A percentile compares a stretch with the other conserved stretches of the same genome.
These are phyloP conservation scores for Wickerhamiella cacticola DNA, from an alignment of 805 yeast genomes.

Conservation along the genomic window DNA sequence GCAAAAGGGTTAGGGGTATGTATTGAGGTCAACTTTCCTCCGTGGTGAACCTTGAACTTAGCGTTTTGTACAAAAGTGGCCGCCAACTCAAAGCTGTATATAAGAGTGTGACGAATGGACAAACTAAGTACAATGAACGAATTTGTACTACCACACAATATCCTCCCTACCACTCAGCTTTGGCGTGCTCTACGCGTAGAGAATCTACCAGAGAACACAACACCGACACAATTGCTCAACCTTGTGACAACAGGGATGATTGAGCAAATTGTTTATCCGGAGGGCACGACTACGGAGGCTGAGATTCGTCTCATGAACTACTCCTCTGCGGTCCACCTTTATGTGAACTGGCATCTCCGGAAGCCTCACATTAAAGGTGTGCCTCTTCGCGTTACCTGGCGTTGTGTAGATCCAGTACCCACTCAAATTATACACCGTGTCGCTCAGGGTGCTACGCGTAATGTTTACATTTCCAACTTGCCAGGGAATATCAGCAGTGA, in stretches of 20 bases:
- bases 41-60: neutral
- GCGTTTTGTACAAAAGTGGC: neutral
- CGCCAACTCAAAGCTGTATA: slow-evolving; percentile 1
- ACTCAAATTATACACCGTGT: slow-evolving; percentile 68
- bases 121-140: neutral
- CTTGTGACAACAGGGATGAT: slow-evolving; percentile 86
- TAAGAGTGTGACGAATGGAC: neutral
- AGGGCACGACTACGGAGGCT: slow-evolving; percentile 63
- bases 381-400: slow-evolving; percentile 89
- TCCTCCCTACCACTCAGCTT: slow-evolving; percentile 9
- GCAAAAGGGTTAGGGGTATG: neutral
- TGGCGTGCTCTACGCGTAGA: slow-evolving; percentile 80
- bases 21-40: slow-evolving; percentile 3
- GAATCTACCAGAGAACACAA: slow-evolving; percentile 68
- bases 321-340: slow-evolving; percentile 78
- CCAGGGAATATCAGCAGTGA: slow-evolving; percentile 54
- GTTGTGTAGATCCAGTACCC: slow-evolving; percentile 61
- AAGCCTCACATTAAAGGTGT: slow-evolving; percentile 67
- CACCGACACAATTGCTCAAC: slow-evolving; percentile 71
- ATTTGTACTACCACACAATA: slow-evolving; percentile 7
- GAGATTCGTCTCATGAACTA: slow-evolving; percentile 82
- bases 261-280: slow-evolving; percentile 53
- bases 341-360: slow-evolving; percentile 82
- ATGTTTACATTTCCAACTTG: slow-evolving; percentile 77
- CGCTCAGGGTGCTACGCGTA: slow-evolving; percentile 83